A percentile compares a stretch with the other conserved stretches of the same genome.
phyloP scores from a whole-genome alignment of 2,329 filamentous ascomycete genomes.

The Colletotrichum sp. region DNA sequence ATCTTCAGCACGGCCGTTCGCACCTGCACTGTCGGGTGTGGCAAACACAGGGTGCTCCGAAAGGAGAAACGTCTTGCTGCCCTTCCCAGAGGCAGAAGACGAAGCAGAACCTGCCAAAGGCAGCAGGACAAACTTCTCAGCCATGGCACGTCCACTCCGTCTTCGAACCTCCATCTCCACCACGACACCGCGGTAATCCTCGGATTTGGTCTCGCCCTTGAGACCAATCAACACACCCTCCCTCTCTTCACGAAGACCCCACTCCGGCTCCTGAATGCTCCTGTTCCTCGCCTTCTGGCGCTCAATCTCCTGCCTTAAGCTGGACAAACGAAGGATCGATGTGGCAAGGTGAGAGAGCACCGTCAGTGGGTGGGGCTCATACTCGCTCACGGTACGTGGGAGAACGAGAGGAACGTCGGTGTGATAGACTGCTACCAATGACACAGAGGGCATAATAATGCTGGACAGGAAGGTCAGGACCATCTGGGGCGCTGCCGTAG shows the following conservation, averaged over 20 bases:
- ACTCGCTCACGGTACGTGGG: conserved; percentile 49
- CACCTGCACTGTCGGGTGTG: conserved; percentile 42
- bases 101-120: conserved; percentile 26
- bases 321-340: conserved; percentile 76
- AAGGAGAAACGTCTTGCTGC: conserved; percentile 62
- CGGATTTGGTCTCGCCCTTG: conserved; percentile 49
- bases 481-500: conserved; percentile 56
- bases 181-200: conserved; percentile 60
- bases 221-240: conserved; percentile 82
- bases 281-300: conserved; percentile 78
- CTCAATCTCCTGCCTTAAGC: conserved; percentile 75
- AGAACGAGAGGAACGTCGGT: conserved; percentile 71
- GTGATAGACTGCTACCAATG: conserved; percentile 83
- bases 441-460: conserved; percentile 69
- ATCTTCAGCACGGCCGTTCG: conserved; percentile 35
- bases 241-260: conserved; percentile 76
- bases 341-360: conserved; percentile 88
- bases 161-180: conserved; percentile 86
- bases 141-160: conserved; percentile 78
- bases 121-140: conserved; percentile 67
- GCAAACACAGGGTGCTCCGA: conserved; percentile 79
- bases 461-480: conserved; percentile 74
- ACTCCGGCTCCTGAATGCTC: conserved; percentile 76
- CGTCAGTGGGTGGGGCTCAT: conserved; percentile 73
- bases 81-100: not conserved